Evolutionary conservation across 768 basidiomycete species (phyloP).

Genomic region (Kwoniella newhampshirensis): DNA sequence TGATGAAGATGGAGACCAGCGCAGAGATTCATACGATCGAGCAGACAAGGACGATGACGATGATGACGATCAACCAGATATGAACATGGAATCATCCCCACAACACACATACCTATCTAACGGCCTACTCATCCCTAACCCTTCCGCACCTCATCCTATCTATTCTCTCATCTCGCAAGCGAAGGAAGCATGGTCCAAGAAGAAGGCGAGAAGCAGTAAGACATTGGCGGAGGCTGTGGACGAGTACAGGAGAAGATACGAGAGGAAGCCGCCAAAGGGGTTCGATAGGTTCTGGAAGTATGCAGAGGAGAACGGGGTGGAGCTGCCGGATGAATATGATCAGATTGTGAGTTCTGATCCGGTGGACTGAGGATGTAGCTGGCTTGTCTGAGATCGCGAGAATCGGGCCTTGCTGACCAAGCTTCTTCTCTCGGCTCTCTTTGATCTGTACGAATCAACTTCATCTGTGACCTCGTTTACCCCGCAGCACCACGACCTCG

Average conservation of each 20-base stretch:
- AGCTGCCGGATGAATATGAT: slow-evolving; percentile 51
- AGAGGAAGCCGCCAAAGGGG: slow-evolving; percentile 41
- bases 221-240: slow-evolving; percentile 42
- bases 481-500: slow-evolving; percentile 40
- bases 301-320: slow-evolving; percentile 32
- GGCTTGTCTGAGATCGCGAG: too few relatives aligned
- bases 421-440: too few relatives aligned
- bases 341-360: slow-evolving; percentile 52
- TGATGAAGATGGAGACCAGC: not conserved
- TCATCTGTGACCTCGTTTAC: too few relatives aligned
- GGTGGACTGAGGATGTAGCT: too few relatives aligned
- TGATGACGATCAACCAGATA: not conserved
- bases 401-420: too few relatives aligned
- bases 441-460: not conserved
- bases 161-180: slow-evolving; percentile 39
- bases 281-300: slow-evolving; percentile 47
- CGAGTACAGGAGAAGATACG: slow-evolving; percentile 48
- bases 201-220: slow-evolving; percentile 31
- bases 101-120: slow-evolving; percentile 24
- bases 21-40: too few relatives aligned
- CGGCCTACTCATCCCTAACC: slow-evolving; percentile 35
- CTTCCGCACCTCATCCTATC: slow-evolving; percentile 43
- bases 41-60: not conserved
- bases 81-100: not conserved
- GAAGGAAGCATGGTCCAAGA: slow-evolving; percentile 37